These are phyloP conservation scores for Draba incana DNA, from an alignment of 345 rosid genomes.

Conservation along the genomic window DNA sequence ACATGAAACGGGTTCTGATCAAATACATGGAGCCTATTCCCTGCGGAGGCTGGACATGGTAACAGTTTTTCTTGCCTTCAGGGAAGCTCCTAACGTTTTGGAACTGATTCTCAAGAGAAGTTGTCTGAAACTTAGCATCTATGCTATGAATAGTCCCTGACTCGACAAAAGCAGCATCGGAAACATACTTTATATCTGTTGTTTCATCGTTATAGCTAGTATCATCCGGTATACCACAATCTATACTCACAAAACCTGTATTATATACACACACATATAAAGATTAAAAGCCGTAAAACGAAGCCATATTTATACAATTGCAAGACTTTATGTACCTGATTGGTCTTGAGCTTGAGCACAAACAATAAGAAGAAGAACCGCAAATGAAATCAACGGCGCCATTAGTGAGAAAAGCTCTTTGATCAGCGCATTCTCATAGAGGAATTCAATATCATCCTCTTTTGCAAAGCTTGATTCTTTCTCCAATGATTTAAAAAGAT, in stretches of 20 bases:
- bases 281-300: not conserved
- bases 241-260: conserved; percentile 30
- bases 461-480: not conserved
- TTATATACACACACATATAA: not conserved
- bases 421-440: too few species aligned
- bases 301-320: not conserved
- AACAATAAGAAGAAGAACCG: conserved; percentile 23
- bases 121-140: conserved; percentile 12
- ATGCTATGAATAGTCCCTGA: conserved; percentile 31
- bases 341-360: conserved; percentile 30
- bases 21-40: conserved; percentile 45
- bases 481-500: not conserved
- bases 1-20: conserved; percentile 52
- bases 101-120: conserved; percentile 26
- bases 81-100: conserved; percentile 47
- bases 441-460: not conserved
- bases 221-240: not conserved
- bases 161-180: conserved; percentile 39
- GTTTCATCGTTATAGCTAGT: conserved; percentile 24
- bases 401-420: not conserved
- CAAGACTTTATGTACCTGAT: conserved; percentile 34
- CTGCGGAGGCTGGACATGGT: conserved; percentile 27
- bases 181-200: conserved; percentile 40
- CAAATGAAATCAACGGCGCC: conserved; percentile 15
- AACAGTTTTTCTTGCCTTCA: conserved; percentile 45